phyloP scores from a whole-genome alignment of 768 basidiomycete species.

The Rhodocollybia butyracea region DNA sequence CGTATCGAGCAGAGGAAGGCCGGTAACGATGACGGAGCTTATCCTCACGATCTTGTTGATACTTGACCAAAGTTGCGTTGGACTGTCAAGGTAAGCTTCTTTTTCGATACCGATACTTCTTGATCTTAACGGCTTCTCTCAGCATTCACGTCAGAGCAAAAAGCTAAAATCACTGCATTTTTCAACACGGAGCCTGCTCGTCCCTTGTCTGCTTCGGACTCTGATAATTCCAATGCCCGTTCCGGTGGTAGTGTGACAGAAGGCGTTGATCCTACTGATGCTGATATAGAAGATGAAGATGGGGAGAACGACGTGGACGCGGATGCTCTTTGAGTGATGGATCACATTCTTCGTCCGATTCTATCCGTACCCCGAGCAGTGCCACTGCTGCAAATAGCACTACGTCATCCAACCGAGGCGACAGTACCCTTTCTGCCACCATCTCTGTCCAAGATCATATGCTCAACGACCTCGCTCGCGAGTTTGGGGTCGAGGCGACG shows the following conservation, averaged over 20 bases:
- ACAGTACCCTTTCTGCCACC: not conserved
- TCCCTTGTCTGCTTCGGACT: slow-evolving; percentile 4
- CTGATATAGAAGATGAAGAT: slow-evolving; percentile 9
- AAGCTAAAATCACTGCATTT: slow-evolving; percentile 43
- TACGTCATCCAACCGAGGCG: not conserved
- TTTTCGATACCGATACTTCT: not conserved
- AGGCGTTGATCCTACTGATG: slow-evolving; percentile 2
- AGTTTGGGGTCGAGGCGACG: slow-evolving; percentile 8
- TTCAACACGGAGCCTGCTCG: slow-evolving; percentile 19
- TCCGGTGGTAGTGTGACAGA: not conserved
- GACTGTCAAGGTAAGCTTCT: slow-evolving; percentile 55
- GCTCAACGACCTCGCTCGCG: slow-evolving; percentile 5
- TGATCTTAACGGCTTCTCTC: slow-evolving; percentile 6
- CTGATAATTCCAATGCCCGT: not conserved
- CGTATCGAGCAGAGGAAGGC: slow-evolving; percentile 34
- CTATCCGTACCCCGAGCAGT: slow-evolving; percentile 13
- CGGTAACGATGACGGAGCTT: slow-evolving; percentile 35
- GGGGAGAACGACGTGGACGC: slow-evolving; percentile 5
- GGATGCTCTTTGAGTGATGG: not conserved
- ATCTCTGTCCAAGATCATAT: not conserved
- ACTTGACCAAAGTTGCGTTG: slow-evolving; percentile 43
- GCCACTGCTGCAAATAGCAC: slow-evolving; percentile 7
- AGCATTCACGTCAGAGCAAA: slow-evolving; percentile 68
- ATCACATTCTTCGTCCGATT: slow-evolving; percentile 7
- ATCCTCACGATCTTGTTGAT: slow-evolving; percentile 41